Percentiles rank a stretch among this genome's conserved stretches.
Evolutionary conservation across 2,329 filamentous ascomycete species (phyloP).

Genomic region (Calcarisporium arbuscula): DNA sequence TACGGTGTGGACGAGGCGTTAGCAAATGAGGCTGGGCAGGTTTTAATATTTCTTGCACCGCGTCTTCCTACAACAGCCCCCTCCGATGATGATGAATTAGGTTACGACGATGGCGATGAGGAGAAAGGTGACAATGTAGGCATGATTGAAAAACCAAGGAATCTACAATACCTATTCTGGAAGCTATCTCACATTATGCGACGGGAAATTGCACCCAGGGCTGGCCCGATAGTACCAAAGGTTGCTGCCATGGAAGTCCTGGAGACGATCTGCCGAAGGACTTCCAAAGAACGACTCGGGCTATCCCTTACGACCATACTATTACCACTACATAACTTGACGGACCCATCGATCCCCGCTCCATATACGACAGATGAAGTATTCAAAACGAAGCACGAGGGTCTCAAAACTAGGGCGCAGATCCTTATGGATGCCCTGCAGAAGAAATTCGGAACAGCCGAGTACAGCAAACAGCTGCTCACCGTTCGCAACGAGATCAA

Average conservation of each 20-base stretch:
- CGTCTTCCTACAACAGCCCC: conserved; percentile 37
- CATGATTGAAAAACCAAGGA: conserved; percentile 22
- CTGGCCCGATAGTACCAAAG: conserved; percentile 64
- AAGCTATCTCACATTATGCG: conserved; percentile 74
- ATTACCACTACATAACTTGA: conserved; percentile 69
- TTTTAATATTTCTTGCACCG: conserved; percentile 73
- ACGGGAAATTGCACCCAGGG: conserved; percentile 61
- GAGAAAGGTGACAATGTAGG: conserved; percentile 33
- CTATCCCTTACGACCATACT: conserved; percentile 57
- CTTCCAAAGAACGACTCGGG: conserved; percentile 50
- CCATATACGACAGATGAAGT: conserved; percentile 65
- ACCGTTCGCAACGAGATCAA: conserved; percentile 68
- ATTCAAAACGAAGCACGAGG: conserved; percentile 64
- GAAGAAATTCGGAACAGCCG: conserved; percentile 73
- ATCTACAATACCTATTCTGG: conserved; percentile 68
- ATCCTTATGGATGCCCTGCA: conserved; percentile 79
- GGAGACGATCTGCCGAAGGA: conserved; percentile 58
- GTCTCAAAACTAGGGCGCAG: conserved; percentile 63
- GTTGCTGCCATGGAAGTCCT: conserved; percentile 69
- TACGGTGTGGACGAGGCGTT: conserved; percentile 64
- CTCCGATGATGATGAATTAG: conserved; percentile 34
- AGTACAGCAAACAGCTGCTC: conserved; percentile 69
- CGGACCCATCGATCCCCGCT: conserved; percentile 67
- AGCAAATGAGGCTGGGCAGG: conserved; percentile 72
- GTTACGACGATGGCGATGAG: conserved; percentile 39